These are phyloP conservation scores for Astragalus membranaceus DNA, from an alignment of 306 rosid species.

Conservation along the genomic window DNA sequence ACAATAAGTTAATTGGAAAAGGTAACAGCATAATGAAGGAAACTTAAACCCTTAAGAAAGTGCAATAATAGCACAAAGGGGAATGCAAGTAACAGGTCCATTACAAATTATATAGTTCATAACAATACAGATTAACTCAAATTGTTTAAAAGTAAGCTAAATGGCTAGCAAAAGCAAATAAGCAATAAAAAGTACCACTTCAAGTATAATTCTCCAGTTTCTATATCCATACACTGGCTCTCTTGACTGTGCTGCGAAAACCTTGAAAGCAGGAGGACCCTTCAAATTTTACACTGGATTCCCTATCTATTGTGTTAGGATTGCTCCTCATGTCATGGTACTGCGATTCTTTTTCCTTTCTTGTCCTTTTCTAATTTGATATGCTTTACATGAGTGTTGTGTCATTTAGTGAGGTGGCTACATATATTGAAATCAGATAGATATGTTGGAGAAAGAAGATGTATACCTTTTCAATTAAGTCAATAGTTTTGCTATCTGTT, in stretches of 20 bases:
- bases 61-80: no score
- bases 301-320: conserved; percentile 88
- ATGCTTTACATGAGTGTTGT: neutral
- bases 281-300: conserved; percentile 85
- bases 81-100: no score
- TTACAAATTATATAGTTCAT: no score
- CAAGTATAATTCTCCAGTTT: no score
- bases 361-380: neutral
- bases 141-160: no score
- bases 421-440: neutral
- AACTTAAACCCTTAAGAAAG: no score
- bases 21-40: no score
- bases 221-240: conserved; percentile 85
- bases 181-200: no score
- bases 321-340: conserved; percentile 97
- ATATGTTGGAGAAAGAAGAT: conserved; percentile 11
- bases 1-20: no score
- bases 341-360: neutral
- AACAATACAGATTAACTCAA: no score
- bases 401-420: neutral
- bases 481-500: conserved; percentile 53
- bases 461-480: conserved; percentile 65
- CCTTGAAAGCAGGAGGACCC: conserved; percentile 80
- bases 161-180: no score
- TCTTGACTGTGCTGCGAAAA: conserved; percentile 68